phyloP scores from a whole-genome alignment of 768 basidiomycete genomes.

The Gyrodon lividus region DNA sequence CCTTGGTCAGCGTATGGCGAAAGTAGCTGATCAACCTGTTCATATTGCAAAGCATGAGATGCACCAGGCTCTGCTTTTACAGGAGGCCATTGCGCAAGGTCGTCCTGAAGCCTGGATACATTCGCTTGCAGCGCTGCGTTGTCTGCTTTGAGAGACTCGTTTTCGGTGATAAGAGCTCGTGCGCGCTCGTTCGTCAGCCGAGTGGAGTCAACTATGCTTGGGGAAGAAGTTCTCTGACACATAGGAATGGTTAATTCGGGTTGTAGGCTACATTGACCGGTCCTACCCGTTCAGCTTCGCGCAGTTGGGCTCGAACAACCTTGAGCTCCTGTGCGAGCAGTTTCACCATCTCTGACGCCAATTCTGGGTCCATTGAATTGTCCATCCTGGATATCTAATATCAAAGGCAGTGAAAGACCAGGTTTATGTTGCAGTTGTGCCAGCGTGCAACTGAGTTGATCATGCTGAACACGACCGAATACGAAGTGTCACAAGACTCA shows the following conservation, averaged over 20 bases:
- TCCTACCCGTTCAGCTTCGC: slow-evolving; percentile 21
- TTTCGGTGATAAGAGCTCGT: slow-evolving; percentile 15
- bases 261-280: background rate
- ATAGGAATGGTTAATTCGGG: background rate
- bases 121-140: slow-evolving; percentile 17
- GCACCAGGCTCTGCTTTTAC: slow-evolving; percentile 20
- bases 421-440: background rate
- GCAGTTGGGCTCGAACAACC: slow-evolving; percentile 18
- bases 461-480: no score
- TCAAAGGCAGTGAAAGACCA: no score
- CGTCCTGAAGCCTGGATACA: slow-evolving; percentile 15
- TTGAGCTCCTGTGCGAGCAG: slow-evolving; percentile 28
- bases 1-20: background rate
- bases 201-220: background rate
- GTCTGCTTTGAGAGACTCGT: slow-evolving; percentile 16
- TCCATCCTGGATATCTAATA: slow-evolving; percentile 14
- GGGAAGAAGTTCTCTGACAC: slow-evolving; percentile 11
- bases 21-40: slow-evolving; percentile 4
- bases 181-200: slow-evolving; percentile 3
- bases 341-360: slow-evolving; percentile 25
- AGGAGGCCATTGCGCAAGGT: slow-evolving; percentile 1
- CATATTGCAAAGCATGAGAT: background rate
- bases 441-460: no score
- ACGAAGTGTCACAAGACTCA: background rate
- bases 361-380: slow-evolving; percentile 24